Base-by-base conservation (phyloP, 176 grass and related monocot species). In the Stipa capillata region DNA sequence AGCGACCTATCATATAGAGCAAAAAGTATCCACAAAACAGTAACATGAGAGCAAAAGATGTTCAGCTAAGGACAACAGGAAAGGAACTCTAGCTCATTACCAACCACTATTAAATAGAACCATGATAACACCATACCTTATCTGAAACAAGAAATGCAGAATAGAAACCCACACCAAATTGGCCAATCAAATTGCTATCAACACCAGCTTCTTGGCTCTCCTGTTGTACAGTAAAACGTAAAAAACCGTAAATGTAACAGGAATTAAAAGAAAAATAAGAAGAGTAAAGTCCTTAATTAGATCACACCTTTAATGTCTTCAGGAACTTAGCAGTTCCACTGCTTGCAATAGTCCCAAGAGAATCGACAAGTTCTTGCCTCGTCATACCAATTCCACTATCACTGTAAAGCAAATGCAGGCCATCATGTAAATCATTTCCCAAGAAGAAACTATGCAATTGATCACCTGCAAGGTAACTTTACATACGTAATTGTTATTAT, bases 131-230 rank as follows among this genome's bases (percentile, higher is more conserved):
- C 1, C 21, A 16, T 91, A 99, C 97, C 92, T 93, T 99, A 64
- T 99, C 96, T 32, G 92, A 77, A 82, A 99, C 96, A 52, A 99
- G 92, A 59, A 99, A 99, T 59, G 90, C 48, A 20, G 92, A 99
- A 85, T 99, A 99, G 88, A 95, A 99, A 28, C 96, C 96, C 52
- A 99, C 96, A 81, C 96, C 96, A 82, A 99, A 99, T 84, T 99
- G 96, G 2, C 96, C 96, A 76, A 99, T 99, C 74, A 99, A 91
- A 82, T 95, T 99, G 82, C 90, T 99, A 82, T 93, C 88, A 59
- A 70, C 85, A 59, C 86, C 88, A 69, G 86, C 86, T 87, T 95
- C 96, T 81, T 95, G 93, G 85, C 90, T 99, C 57, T 95, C 96
- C 96, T 99, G 84, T 88, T 58, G 43, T 57, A 69, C 39, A 83